Evolutionary conservation across 1,284 basidiomycete genomes (phyloP), one percentile per base, ranked within the genome.

Genomic region (Ganoderma meredithae): DNA sequence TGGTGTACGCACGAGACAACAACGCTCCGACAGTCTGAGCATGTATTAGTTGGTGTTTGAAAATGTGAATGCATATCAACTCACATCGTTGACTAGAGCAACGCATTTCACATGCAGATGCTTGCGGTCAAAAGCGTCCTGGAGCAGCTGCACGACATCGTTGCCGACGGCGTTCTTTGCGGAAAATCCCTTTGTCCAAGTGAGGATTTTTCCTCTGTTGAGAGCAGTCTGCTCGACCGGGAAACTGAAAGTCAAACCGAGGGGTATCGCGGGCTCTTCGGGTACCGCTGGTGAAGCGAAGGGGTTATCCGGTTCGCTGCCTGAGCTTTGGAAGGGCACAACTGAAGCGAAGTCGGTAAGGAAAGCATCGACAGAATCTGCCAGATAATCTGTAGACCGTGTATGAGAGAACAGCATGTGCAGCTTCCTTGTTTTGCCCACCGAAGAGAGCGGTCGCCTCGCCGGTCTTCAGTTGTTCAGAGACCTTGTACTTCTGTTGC

Each of bases 191-290:
- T 98, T 98, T n/a, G 96, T 98, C 96, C 97, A 98, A 1, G 94
- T 96, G 58, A 98, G 84, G 67, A 99, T 91, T 69, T 91, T 95
- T 2, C 98, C 97, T 39, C 89, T 88, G 77, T 93, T 92, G 43
- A 99, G 86, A 0, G 97, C 96, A 0, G 95, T 96, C 79, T 99
- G 98, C 77, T 98, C 95, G 59, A 99, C 98, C 2, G 97, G 98
- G 84, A 98, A 98, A 59, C 94, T 96, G 81, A 99, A 99, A 0
- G 96, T 98, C 65, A 98, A 86, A 7, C 96, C 96, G 5, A 98
- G 88, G 70, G 94, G 91, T 69, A 99, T 68, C 0, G 68, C 68
- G 17, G 72, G 63, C 31, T 71, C 68, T 19, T 72, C 75, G 6
- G 58, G 60, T 17, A 68, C 56, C 2, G 64, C 47, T 1, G 72